phyloP scores from a whole-genome alignment of 2,329 filamentous ascomycete genomes.

The Alternaria sp. region DNA sequence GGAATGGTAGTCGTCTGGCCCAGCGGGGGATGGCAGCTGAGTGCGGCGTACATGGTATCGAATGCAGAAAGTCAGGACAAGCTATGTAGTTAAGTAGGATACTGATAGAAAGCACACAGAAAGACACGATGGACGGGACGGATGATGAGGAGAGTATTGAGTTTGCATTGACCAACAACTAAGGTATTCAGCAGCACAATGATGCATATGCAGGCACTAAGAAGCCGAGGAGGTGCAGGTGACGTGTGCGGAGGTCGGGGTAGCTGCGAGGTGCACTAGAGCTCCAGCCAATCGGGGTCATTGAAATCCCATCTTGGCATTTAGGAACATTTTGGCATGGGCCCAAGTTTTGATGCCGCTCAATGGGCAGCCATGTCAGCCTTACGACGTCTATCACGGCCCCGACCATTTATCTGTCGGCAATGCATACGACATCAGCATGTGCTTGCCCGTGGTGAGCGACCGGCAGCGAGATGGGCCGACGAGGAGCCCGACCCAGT shows the following conservation, averaged over 20 bases:
- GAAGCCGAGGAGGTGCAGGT: slow-evolving; percentile 19
- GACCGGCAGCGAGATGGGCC: slow-evolving; percentile 29
- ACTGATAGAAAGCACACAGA: background rate
- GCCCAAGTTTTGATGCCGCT: slow-evolving; percentile 8
- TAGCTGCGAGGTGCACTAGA: slow-evolving; percentile 16
- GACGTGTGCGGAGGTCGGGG: slow-evolving; percentile 30
- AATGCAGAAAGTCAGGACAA: background rate
- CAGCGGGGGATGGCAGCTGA: slow-evolving; percentile 73
- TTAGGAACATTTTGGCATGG: slow-evolving; percentile 27
- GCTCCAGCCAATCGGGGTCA: slow-evolving; percentile 29
- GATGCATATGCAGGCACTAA: slow-evolving; percentile 12
- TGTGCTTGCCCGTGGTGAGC: slow-evolving; percentile 18
- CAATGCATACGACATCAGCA: slow-evolving; percentile 37
- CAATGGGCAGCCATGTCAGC: slow-evolving; percentile 40
- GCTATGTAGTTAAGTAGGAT: slow-evolving; percentile 2
- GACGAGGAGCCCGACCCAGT: slow-evolving; percentile 24
- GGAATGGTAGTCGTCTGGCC: slow-evolving; percentile 73
- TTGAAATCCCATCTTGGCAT: slow-evolving; percentile 17
- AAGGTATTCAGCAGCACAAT: background rate
- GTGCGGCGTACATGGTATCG: slow-evolving; percentile 57
- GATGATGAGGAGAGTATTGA: background rate
- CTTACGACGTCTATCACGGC: slow-evolving; percentile 36
- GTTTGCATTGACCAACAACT: slow-evolving; percentile 10
- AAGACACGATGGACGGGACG: slow-evolving; percentile 3
- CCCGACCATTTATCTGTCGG: slow-evolving; percentile 34